Evolutionary conservation across 441 rosid genomes (phyloP), one percentile per base, ranked within the genome.

Genomic region (Croton setiger): DNA sequence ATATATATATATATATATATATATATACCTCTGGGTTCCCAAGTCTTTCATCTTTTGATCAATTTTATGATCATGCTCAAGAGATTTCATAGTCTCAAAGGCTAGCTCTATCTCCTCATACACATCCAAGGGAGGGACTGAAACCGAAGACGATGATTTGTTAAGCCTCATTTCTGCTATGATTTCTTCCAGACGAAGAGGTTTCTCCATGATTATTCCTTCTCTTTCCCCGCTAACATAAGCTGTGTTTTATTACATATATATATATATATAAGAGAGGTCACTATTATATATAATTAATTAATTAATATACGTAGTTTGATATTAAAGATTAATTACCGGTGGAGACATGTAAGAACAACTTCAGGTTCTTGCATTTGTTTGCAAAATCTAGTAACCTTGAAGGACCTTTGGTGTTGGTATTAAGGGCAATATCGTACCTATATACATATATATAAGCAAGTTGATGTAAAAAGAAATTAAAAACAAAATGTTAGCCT

Each of bases 221-320:
- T 71, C 47, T 49, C 64, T 73, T 65, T 62, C 65, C 10, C 83
- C 84, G 47, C 75, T 82, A 27, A 74, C 82, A 10, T 71, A 85
- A 51, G 82, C 87, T 83, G 68, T 44, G 35, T 18, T 14, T 8
- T 49, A 3, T 2, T 11, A 55, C 27, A 55, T 11, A 31, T 33
- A 57, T 31, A 18, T 3, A 52, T 3, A 18, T 14, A 3, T 33
- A 51, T 51, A 8, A 2, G 11, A 12, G 4, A 47, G 5, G 0
- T 3, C 8, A 13, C 14, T 39, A 33, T 11, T 48, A 17, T n/a
- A 14, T 5, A 8, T 45, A 4, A 3, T 3, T 14, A 11, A 48
- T 27, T 48, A 41, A 2, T 11, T 45, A 21, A 44, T 41, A 21
- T 43, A 4, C 4, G 18, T 7, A 39, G 9, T 39, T 39, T 6